Base-by-base conservation (phyloP, 176 grass and related monocot species). In the Microstegium vimineum region DNA sequence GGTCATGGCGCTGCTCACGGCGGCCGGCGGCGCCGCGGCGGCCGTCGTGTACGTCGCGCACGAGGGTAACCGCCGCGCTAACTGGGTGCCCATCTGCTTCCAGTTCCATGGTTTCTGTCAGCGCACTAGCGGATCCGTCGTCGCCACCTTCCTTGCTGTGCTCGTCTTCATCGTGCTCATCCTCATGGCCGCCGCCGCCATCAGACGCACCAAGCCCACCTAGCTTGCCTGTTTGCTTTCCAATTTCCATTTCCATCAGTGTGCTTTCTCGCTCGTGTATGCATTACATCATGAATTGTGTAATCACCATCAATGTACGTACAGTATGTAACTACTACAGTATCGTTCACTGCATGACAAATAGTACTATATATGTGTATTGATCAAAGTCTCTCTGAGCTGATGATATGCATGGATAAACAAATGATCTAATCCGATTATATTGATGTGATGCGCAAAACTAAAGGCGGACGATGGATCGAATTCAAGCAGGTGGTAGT, bases 11-110 rank as follows among this genome's bases (percentile, higher is more conserved):
- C 33, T 97, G 28, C 80, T 83, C 6, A 87, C 92, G 0, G 85
- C 88, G 0, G 81, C 84, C 0, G 92, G 84, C 4, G 78, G 90
- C 0, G 82, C 95, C 1, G 92, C 92, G 20, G 74, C 92, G 11
- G 86, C 95, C 10, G 86, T 94, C 69, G 90, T 97, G 38, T 93
- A 97, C 83, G 66, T 94, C 66, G 92, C 92, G 20, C 95, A 94
- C 92, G 82, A 66, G 2, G 95, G 95, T 3, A 91, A 83, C 67
- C 61, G 6, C 56, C 84, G 84, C 35, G 92, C 96, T 23, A 95
- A 91, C 82, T 98, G 90, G 95, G 67, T 88, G 52, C 90, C 89
- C 84, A 95, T 98, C 84, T 98, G 95, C 86, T 73, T 93, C 72
- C 89, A 85, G 57, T 98, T 98, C 82, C 66, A 90, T 0, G 85